Evolutionary conservation across 2,329 filamentous ascomycete genomes (phyloP).

Genomic region (Neonectria coccinea): DNA sequence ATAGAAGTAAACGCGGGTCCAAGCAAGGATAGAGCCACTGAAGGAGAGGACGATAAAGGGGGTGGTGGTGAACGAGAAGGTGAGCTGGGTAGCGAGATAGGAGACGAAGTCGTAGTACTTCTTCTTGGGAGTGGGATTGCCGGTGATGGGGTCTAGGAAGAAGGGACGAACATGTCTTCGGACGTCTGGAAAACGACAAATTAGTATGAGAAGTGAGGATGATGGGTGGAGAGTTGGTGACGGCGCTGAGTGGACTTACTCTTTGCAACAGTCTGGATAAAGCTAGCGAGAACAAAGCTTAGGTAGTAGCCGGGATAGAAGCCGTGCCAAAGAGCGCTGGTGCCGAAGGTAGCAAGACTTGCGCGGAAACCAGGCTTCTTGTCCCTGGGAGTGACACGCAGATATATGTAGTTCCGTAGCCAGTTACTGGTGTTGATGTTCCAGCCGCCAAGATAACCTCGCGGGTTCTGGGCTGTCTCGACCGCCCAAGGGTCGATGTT

Average conservation of each 20-base stretch:
- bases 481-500: slow-evolving; percentile 90
- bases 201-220: slow-evolving; percentile 8
- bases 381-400: slow-evolving; percentile 92
- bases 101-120: slow-evolving; percentile 87
- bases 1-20: slow-evolving; percentile 92
- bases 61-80: slow-evolving; percentile 83
- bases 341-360: slow-evolving; percentile 92
- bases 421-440: slow-evolving; percentile 99
- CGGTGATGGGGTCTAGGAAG: slow-evolving; percentile 84
- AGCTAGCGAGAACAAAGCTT: slow-evolving; percentile 87
- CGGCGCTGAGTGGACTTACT: slow-evolving; percentile 71
- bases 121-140: slow-evolving; percentile 76
- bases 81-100: slow-evolving; percentile 81
- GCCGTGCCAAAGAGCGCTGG: slow-evolving; percentile 97
- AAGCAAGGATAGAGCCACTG: slow-evolving; percentile 76
- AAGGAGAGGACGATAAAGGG: slow-evolving; percentile 89
- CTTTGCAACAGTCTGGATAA: slow-evolving; percentile 94
- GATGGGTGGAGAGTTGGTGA: too few species aligned
- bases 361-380: slow-evolving; percentile 97
- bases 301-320: slow-evolving; percentile 98
- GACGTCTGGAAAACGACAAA: slow-evolving; percentile 70
- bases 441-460: slow-evolving; percentile 91
- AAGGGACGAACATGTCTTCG: slow-evolving; percentile 92
- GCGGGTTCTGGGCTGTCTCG: slow-evolving; percentile 92
- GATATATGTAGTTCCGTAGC: slow-evolving; percentile 95